Percentiles rank a stretch among this genome's conserved stretches.
Conservation (phyloP, 305 asterid genomes). For the Nicotiana rustica region DNA sequence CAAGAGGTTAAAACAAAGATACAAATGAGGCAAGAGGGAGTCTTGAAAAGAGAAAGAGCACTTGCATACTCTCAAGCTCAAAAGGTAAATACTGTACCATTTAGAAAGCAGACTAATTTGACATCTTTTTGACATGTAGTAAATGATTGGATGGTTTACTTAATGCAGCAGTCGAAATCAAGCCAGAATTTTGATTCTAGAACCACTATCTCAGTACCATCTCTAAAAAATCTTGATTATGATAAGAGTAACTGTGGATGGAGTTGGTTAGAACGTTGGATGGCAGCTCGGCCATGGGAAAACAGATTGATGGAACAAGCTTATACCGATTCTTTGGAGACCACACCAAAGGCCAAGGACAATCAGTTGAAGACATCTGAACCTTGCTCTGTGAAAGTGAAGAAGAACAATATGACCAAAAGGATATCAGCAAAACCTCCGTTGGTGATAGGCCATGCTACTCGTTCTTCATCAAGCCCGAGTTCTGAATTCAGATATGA, state of each 20-base stretch:
- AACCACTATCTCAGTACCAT: conserved; percentile 53
- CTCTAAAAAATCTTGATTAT: conserved; percentile 51
- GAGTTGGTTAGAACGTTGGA: conserved; percentile 99
- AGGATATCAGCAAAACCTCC: conserved; percentile 85
- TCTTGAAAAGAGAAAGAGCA: conserved; percentile 89
- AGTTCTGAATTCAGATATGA: conserved; percentile 80
- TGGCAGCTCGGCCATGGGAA: conserved; percentile 99
- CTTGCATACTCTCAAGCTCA: conserved; percentile 85
- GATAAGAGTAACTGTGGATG: conserved; percentile 73
- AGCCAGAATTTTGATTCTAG: conserved; percentile 51
- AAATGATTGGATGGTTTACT: background rate
- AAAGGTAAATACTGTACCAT: conserved; percentile 56
- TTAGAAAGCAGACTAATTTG: background rate
- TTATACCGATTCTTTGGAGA: conserved; percentile 46
- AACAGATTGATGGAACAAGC: conserved; percentile 75
- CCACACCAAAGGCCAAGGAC: conserved; percentile 52
- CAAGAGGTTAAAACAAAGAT: conserved; percentile 84
- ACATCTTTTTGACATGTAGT: background rate
- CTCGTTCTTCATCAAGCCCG: conserved; percentile 85
- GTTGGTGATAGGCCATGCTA: conserved; percentile 41
- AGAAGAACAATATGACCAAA: conserved; percentile 70
- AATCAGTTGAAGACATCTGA: conserved; percentile 54
- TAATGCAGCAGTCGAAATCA: conserved; percentile 63
- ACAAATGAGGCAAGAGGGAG: conserved; percentile 92
- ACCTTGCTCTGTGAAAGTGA: conserved; percentile 56